Evolutionary conservation across 2,329 filamentous ascomycete genomes (phyloP), one percentile per base, ranked within the genome.

Genomic region (Alternaria ethzedia): DNA sequence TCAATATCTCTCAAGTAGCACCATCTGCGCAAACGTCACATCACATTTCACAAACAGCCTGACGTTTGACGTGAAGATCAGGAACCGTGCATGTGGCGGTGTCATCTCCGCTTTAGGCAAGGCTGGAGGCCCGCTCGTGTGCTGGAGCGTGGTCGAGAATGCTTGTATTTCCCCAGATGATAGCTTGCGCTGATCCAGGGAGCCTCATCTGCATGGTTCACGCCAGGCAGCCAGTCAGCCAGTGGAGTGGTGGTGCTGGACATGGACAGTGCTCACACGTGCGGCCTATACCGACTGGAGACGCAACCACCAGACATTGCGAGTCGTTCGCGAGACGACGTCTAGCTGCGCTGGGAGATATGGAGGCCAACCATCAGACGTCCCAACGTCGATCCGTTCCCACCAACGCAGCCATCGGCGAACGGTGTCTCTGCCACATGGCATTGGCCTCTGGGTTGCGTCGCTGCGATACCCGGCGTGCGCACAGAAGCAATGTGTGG

Each of bases 31-130:
- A 36, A 51, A 4, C 8, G 7, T 45, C 12, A 32, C 47, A 51
- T 36, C 21, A 26, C 45, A 47, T n/a, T 26, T 17, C 44, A 21
- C 43, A 25, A 23, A 52, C 3, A 13, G n/a, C 28, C 47, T 57
- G 46, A 60, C 32, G 41, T 54, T 59, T 36, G 56, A 61, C 20
- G 36, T 63, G 46, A 47, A 66, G 28, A 59, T 41, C 46, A 55
- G 59, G 60, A 50, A 63, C 64, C 67, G 63, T 67, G 65, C 70
- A 45, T 68, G 66, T 73, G 73, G 72, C 72, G 63, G 67, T 68
- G 64, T 67, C 61, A 58, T 66, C 30, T 62, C 75, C 70, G 64
- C 61, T 71, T 77, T 57, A 43, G 73, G 71, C 57, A 75, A 73
- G 65, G 70, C 61, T 54, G 61, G 50, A 61, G 56, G 58, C 52